Evolutionary conservation across 23 red algal species (phyloP), one percentile per base, ranked within the genome.

Genomic region (Gracilariopsis chorda): DNA sequence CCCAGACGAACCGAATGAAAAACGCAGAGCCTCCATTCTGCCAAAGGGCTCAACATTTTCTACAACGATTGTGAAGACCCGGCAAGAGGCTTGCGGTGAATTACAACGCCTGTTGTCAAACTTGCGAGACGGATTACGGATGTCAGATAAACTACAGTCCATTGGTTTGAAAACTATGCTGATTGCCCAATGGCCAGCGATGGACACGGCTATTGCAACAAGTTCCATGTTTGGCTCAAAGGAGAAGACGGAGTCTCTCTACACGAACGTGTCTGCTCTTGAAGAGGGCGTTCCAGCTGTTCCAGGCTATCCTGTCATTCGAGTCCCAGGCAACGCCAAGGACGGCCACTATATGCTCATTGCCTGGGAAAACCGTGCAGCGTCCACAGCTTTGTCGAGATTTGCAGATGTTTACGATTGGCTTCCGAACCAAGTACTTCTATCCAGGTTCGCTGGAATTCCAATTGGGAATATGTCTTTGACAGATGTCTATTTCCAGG

Each of bases 401-500:
- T 82, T 49, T 47, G 68, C 85, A 9, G 90, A 92, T 28, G 40
- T 93, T 20, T 67, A 56, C 24, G 61, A 71, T 25, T 86, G 82
- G 88, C 39, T 90, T 2, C 51, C 83, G 20, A 74, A 68, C 45
- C 88, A 93, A 17, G 36, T 86, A 17, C 41, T 64, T 17, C 33
- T 94, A 9, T 56, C 95, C 10, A 34, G 90, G 27, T 78, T 90
- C 27, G 83, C 95, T 43, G 83, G 87, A 2, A 93, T 98, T 35
- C 95, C 95, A 16, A 32, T 98, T 21, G 95, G 82, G 34, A 96
- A 96, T 60, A 69, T 96, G 45, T 82, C 84, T 8, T 64, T 71
- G 10, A 81, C 73, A 13, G 79, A 96, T 51, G 72, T 86, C 6
- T 63, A 96, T 80, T 78, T 67, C 49, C 88, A 93, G 27, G 77